Conservation (phyloP, 495 filamentous ascomycete genomes). For the Lasiosphaeria hispida region DNA sequence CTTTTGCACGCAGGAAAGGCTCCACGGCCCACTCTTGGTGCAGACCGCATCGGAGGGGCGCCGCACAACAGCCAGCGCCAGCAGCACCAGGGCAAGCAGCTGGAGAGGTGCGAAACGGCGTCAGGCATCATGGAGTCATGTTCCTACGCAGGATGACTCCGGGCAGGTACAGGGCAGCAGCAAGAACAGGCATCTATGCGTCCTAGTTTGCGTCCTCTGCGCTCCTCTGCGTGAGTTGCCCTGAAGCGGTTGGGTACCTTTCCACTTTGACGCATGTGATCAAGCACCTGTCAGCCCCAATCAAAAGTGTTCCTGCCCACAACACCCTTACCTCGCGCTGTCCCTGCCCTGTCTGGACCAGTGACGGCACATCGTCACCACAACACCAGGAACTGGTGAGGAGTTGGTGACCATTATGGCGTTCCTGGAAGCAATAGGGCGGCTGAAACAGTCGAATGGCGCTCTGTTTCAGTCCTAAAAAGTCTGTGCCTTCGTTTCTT, state of each 20-base stretch:
- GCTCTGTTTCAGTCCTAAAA: no score
- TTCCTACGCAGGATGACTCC: not conserved
- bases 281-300: conserved; percentile 8
- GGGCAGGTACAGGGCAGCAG: not conserved
- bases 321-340: no score
- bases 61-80: not conserved
- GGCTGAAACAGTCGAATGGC: no score
- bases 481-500: no score
- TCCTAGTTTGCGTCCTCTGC: not conserved
- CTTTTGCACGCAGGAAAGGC: conserved; percentile 20
- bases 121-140: conserved; percentile 19
- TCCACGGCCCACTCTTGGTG: conserved; percentile 15
- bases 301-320: not conserved
- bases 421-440: no score
- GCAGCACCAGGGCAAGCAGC: not conserved
- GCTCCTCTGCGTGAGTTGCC: not conserved
- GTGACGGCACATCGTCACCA: no score
- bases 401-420: no score
- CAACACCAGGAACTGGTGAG: no score
- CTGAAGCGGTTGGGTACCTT: conserved; percentile 17
- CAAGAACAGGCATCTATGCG: conserved; percentile 6
- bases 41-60: conserved; percentile 16
- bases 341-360: no score
- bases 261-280: conserved; percentile 14
- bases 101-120: conserved; percentile 6